Percentiles rank a stretch among this genome's conserved stretches.
Conservation (phyloP, 2,329 filamentous ascomycete species). For the Ambrosiella cleistominuta region DNA sequence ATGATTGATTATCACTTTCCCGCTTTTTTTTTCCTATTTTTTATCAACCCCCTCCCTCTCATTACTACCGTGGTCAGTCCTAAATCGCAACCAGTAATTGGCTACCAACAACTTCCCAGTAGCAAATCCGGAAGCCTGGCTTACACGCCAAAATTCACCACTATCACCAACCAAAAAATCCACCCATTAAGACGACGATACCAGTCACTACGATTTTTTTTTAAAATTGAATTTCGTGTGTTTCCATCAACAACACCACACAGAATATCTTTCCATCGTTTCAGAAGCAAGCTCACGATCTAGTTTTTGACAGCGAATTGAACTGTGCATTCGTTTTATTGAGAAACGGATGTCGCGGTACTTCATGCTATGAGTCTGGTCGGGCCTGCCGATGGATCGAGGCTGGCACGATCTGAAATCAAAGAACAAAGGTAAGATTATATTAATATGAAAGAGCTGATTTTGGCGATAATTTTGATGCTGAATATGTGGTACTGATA, state of each 20-base stretch:
- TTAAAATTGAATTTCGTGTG: constrained; percentile 9
- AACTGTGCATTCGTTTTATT: constrained; percentile 36
- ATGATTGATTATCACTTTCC: not conserved
- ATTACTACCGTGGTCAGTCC: not conserved
- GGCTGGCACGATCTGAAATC: constrained; percentile 48
- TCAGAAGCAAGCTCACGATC: constrained; percentile 9
- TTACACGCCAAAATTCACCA: constrained; percentile 11
- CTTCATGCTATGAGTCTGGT: constrained; percentile 56
- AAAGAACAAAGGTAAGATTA: constrained; percentile 41
- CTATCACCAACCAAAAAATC: constrained; percentile 9
- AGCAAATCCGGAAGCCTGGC: constrained; percentile 8
- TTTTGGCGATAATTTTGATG: constrained; percentile 33
- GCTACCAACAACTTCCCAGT: constrained; percentile 1
- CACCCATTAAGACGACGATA: constrained; percentile 1
- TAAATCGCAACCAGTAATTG: constrained; percentile 11
- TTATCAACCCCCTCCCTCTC: not conserved
- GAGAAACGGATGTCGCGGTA: constrained; percentile 52
- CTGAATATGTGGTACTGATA: constrained; percentile 28
- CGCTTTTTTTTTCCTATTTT: constrained; percentile 2
- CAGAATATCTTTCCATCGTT: constrained; percentile 8
- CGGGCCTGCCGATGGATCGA: constrained; percentile 46
- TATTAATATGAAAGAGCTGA: constrained; percentile 27
- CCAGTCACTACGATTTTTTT: constrained; percentile 4
- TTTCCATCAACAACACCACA: constrained; percentile 10
- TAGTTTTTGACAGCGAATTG: constrained; percentile 7